A percentile compares a stretch with the other conserved stretches of the same genome.
Conservation (phyloP, 108 stramenopile genomes). For the Stephanodiscus triporus region DNA sequence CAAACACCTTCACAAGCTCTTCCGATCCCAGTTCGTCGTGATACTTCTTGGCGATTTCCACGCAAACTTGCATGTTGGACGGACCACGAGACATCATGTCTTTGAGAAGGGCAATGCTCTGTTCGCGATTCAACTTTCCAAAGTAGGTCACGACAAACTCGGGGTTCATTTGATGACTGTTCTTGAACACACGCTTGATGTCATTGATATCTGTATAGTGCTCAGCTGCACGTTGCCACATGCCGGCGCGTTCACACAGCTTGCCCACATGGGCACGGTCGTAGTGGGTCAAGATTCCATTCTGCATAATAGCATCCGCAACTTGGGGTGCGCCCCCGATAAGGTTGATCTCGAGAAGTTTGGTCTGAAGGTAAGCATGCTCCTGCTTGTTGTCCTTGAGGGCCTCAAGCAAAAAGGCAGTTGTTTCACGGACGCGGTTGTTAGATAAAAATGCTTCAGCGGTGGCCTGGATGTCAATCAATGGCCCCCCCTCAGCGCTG, state of each 20-base stretch:
- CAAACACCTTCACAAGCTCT: conserved; percentile 94
- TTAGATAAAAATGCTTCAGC: conserved; percentile 97
- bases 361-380: conserved; percentile 99
- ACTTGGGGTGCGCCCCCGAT: conserved; percentile 98
- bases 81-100: conserved; percentile 95
- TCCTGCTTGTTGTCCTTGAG: conserved; percentile 98
- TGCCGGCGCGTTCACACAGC: conserved; percentile 97
- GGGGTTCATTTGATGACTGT: conserved; percentile 94
- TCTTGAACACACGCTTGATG: conserved; percentile 98
- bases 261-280: conserved; percentile 96
- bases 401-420: conserved; percentile 97
- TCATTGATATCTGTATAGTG: conserved; percentile 98
- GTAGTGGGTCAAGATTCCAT: conserved; percentile 98
- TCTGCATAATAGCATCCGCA: conserved; percentile 99
- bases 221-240: conserved; percentile 99
- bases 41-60: conserved; percentile 98
- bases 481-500: conserved; percentile 90
- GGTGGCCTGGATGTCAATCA: conserved; percentile 96
- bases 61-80: conserved; percentile 94
- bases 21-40: conserved; percentile 97
- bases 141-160: conserved; percentile 98
- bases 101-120: conserved; percentile 92
- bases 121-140: conserved; percentile 94
- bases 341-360: conserved; percentile 99
- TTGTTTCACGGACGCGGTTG: conserved; percentile 98